A percentile compares a stretch with the other conserved stretches of the same genome.
These are phyloP conservation scores for Silybum marianum DNA, from an alignment of 129 eudicot genomes.

Conservation along the genomic window DNA sequence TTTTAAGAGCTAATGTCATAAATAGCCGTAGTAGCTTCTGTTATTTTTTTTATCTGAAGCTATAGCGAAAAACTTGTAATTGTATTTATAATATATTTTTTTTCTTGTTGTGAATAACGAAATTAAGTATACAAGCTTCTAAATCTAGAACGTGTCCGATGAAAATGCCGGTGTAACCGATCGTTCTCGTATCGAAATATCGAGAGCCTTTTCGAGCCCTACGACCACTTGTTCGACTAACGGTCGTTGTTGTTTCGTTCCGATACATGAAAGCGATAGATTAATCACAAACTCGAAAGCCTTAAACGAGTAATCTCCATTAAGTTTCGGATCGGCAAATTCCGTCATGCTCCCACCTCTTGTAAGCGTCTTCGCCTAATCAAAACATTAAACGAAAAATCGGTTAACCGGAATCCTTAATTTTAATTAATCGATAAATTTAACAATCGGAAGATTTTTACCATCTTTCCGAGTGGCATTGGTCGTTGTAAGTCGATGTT, in stretches of 20 bases:
- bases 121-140: conserved; percentile 17
- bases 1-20: conserved; percentile 58
- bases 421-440: neutral
- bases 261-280: conserved; percentile 65
- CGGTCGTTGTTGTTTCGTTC: conserved; percentile 75
- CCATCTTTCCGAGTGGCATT: conserved; percentile 71
- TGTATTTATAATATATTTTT: conserved; percentile 7
- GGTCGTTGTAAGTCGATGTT: conserved; percentile 60
- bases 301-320: conserved; percentile 53
- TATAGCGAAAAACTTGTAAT: conserved; percentile 1
- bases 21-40: conserved; percentile 35
- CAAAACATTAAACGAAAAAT: neutral
- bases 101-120: conserved; percentile 7
- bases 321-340: conserved; percentile 72
- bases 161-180: conserved; percentile 37
- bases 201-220: conserved; percentile 58
- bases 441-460: conserved; percentile 4
- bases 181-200: conserved; percentile 47
- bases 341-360: conserved; percentile 62
- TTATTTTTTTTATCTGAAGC: conserved; percentile 52
- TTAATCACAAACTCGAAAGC: conserved; percentile 56
- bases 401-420: neutral
- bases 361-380: conserved; percentile 56
- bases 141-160: conserved; percentile 15
- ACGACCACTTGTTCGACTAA: conserved; percentile 67